phyloP scores from a whole-genome alignment of 2,329 filamentous ascomycete species.

The Monosporascus cannonballus region DNA sequence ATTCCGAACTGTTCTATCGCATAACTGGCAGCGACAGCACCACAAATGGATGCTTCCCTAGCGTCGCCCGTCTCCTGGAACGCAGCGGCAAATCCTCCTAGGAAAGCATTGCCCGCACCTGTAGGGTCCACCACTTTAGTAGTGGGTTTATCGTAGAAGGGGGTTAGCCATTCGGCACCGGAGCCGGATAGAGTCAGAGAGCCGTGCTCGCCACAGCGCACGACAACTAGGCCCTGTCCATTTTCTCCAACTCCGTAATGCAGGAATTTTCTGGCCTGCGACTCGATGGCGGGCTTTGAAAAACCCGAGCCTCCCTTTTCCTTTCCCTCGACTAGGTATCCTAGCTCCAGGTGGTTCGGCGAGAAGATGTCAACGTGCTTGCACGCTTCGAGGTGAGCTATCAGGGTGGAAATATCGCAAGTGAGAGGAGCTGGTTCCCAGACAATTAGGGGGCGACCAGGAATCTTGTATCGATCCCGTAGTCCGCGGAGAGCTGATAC shows the following conservation, averaged over 20 bases:
- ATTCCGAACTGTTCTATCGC: not conserved
- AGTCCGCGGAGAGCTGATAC: constrained; percentile 14
- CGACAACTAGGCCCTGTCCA: constrained; percentile 11
- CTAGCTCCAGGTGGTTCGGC: constrained; percentile 31
- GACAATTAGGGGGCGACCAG: constrained; percentile 3
- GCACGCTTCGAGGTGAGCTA: constrained; percentile 18
- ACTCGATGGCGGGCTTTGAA: constrained; percentile 9
- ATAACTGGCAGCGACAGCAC: constrained; percentile 16
- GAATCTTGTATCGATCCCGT: not conserved
- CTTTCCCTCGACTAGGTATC: constrained; percentile 13
- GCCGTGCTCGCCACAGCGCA: constrained; percentile 26
- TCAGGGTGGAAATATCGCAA: constrained; percentile 17
- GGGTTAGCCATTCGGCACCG: constrained; percentile 20
- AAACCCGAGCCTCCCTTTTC: constrained; percentile 13
- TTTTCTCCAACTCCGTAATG: not conserved
- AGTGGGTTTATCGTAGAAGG: constrained; percentile 16
- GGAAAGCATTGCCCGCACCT: constrained; percentile 30
- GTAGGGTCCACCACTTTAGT: constrained; percentile 27
- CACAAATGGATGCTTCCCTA: constrained; percentile 23
- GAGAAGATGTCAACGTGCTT: constrained; percentile 27
- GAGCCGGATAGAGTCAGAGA: constrained; percentile 14
- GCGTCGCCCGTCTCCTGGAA: constrained; percentile 16
- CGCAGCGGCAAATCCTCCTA: constrained; percentile 25
- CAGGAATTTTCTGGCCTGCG: not conserved
- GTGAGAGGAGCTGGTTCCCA: constrained; percentile 10